Conservation (phyloP, 495 filamentous ascomycete species). For the Aspergillus affinis region DNA sequence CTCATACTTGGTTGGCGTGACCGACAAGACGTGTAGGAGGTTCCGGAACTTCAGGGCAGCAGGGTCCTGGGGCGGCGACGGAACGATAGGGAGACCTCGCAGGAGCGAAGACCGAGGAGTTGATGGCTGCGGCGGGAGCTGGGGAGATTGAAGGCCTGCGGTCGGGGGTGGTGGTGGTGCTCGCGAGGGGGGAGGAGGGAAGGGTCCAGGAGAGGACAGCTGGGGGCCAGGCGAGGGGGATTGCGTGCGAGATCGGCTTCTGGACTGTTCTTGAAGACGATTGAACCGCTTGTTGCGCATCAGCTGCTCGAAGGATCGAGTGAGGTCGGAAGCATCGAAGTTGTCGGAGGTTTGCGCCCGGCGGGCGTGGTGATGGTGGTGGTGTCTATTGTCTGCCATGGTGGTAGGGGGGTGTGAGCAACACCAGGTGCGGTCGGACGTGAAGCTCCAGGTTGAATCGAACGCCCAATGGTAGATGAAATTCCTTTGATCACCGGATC, state of each 20-base stretch:
- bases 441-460: conserved; percentile 21
- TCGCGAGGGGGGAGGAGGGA: conserved; percentile 41
- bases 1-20: conserved; percentile 89
- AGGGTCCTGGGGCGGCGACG: conserved; percentile 72
- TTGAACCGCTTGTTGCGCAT: conserved; percentile 77
- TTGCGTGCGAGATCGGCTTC: conserved; percentile 53
- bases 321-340: conserved; percentile 52
- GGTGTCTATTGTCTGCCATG: conserved; percentile 43
- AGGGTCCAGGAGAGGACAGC: conserved; percentile 27
- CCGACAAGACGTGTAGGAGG: conserved; percentile 74
- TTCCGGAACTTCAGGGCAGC: conserved; percentile 80
- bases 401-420: conserved; percentile 24
- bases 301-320: conserved; percentile 71
- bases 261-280: conserved; percentile 62
- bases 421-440: conserved; percentile 16
- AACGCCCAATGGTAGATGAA: conserved; percentile 1
- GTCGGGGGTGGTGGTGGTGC: conserved; percentile 40
- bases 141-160: conserved; percentile 29
- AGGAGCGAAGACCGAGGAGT: conserved; percentile 61
- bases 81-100: conserved; percentile 76
- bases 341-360: conserved; percentile 32
- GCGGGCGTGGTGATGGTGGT: conserved; percentile 22
- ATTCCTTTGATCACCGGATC: not conserved
- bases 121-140: conserved; percentile 36
- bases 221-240: conserved; percentile 38